Evolutionary conservation across 139 green algal species (phyloP).

Genomic region (Chlorella sp.): DNA sequence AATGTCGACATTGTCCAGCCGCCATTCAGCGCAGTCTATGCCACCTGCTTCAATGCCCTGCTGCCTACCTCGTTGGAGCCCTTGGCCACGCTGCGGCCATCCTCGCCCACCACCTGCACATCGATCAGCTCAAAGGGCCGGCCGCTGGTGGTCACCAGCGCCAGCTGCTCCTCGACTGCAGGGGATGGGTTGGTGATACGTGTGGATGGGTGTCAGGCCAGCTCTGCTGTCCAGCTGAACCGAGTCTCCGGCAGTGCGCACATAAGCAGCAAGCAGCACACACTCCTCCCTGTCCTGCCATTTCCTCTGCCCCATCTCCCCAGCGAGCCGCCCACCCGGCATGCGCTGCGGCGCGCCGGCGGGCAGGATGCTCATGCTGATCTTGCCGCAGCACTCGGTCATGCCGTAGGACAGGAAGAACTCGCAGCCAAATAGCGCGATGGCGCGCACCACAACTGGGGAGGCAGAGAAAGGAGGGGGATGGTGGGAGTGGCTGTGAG

Average conservation of each 20-base stretch:
- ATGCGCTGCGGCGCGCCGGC: background rate
- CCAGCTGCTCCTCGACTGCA: constrained; percentile 57
- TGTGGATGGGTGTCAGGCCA: too few species aligned
- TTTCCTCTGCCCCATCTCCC: background rate
- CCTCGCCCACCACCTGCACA: constrained; percentile 69
- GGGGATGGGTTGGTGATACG: too few species aligned
- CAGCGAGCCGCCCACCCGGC: background rate
- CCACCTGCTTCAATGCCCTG: too few species aligned
- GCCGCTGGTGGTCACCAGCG: constrained; percentile 73
- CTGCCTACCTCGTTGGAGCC: constrained; percentile 32
- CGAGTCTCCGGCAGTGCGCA: too few species aligned
- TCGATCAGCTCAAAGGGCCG: constrained; percentile 80
- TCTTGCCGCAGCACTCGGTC: constrained; percentile 97
- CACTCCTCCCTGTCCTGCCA: background rate
- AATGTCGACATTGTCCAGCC: too few species aligned
- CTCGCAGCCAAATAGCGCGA: constrained; percentile 81
- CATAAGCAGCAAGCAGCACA: too few species aligned
- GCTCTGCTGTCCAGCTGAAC: too few species aligned
- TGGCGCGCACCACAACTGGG: constrained; percentile 58
- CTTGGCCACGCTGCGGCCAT: constrained; percentile 50
- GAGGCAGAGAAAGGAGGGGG: background rate
- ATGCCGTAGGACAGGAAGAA: constrained; percentile 94
- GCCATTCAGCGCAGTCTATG: too few species aligned
- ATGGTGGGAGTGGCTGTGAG: too few species aligned
- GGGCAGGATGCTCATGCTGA: constrained; percentile 89